Percentiles rank a stretch among this genome's conserved stretches.
Evolutionary conservation across 805 yeast genomes (phyloP).

Genomic region (Priceomyces melissophilus): DNA sequence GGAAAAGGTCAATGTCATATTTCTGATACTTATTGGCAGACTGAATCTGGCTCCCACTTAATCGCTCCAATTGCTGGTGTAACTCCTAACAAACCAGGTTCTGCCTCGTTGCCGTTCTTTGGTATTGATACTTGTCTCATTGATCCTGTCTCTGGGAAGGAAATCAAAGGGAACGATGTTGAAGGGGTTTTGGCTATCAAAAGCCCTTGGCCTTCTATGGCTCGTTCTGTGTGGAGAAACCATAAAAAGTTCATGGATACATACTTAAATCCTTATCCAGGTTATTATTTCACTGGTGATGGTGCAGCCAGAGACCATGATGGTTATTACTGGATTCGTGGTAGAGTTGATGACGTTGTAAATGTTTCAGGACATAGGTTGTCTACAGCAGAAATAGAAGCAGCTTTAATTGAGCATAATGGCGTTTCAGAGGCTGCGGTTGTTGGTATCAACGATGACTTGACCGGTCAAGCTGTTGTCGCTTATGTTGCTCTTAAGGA

Average conservation of each 20-base stretch:
- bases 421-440: slow-evolving; percentile 78
- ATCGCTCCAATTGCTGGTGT: slow-evolving; percentile 73
- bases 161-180: slow-evolving; percentile 62
- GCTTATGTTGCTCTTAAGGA: slow-evolving; percentile 76
- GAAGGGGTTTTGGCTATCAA: slow-evolving; percentile 79
- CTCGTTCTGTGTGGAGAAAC: slow-evolving; percentile 78
- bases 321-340: slow-evolving; percentile 82
- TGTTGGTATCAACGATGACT: slow-evolving; percentile 77
- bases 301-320: slow-evolving; percentile 85
- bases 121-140: slow-evolving; percentile 73
- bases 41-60: slow-evolving; percentile 81
- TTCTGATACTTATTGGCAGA: slow-evolving; percentile 86
- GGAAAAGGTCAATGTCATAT: slow-evolving; percentile 71
- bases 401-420: slow-evolving; percentile 70
- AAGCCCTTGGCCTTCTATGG: slow-evolving; percentile 81
- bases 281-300: slow-evolving; percentile 83
- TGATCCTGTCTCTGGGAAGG: slow-evolving; percentile 73
- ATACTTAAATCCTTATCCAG: slow-evolving; percentile 78
- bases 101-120: slow-evolving; percentile 80
- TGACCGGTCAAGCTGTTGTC: slow-evolving; percentile 84
- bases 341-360: slow-evolving; percentile 86
- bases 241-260: slow-evolving; percentile 74
- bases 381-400: slow-evolving; percentile 87
- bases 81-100: slow-evolving; percentile 81
- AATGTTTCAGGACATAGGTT: slow-evolving; percentile 84